These are phyloP conservation scores for Xenosphaeropsis pyriputrescens DNA, from an alignment of 2,329 filamentous ascomycete species.

Conservation along the genomic window DNA sequence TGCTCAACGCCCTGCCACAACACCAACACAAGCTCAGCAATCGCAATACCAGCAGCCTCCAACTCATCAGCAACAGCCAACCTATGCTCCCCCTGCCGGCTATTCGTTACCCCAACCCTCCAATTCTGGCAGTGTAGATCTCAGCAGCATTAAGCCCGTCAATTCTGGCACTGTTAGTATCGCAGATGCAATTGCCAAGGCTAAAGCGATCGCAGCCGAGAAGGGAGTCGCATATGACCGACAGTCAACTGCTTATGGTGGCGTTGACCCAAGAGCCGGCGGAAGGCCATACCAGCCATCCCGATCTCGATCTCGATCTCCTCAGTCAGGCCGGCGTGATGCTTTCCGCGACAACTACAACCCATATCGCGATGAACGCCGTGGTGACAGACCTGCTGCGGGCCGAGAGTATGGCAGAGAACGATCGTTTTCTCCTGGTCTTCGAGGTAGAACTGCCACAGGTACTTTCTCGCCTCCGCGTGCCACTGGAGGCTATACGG, in stretches of 20 bases:
- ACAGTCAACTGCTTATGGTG: conserved; percentile 22
- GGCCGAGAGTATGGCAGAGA: conserved; percentile 48
- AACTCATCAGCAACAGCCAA: conserved; percentile 22
- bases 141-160: conserved; percentile 66
- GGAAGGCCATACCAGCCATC: conserved; percentile 46
- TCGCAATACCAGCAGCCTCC: conserved; percentile 27
- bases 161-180: conserved; percentile 74
- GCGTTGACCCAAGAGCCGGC: conserved; percentile 28
- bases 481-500: conserved; percentile 25
- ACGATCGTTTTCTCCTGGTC: conserved; percentile 56
- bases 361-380: conserved; percentile 75
- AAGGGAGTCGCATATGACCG: conserved; percentile 57
- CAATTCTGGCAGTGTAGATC: conserved; percentile 61
- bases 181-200: conserved; percentile 72
- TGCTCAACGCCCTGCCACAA: conserved; percentile 5
- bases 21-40: conserved; percentile 23
- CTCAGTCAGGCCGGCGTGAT: conserved; percentile 52
- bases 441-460: conserved; percentile 32
- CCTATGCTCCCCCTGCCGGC: conserved; percentile 21
- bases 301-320: conserved; percentile 56
- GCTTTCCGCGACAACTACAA: conserved; percentile 62
- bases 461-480: conserved; percentile 47
- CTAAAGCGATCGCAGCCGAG: conserved; percentile 67
- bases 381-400: conserved; percentile 42
- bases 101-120: conserved; percentile 37